Evolutionary conservation across 2,329 filamentous ascomycete species (phyloP), one percentile per base, ranked within the genome.

Genomic region (Calonectria montana): DNA sequence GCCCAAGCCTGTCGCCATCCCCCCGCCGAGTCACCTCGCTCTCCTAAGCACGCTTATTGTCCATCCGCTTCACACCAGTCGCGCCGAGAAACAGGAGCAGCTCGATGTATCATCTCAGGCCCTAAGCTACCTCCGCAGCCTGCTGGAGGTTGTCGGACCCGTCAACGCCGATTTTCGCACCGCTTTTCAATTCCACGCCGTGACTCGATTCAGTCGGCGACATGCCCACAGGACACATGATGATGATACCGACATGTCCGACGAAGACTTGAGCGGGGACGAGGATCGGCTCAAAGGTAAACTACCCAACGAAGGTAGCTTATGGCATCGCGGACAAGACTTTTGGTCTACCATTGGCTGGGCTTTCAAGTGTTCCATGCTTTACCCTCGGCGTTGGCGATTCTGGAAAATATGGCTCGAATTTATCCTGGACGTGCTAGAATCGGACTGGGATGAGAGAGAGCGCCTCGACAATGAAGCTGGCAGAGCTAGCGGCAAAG

Each of bases 271-370:
- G 12, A 84, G 86, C 8, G 82, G 85, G 13, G 88, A 90, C 3
- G 86, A 86, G 0, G 88, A 89, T 55, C 83, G 85, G 12, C 83
- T 95, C 41, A 85, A 87, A 48, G 87, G 90, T 8, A 86, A 88
- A 12, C 86, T 95, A 69, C 92, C 92, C 1, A 89, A 90, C 63
- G 85, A 88, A 16, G 88, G 91, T 50, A 92, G 93, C 35, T 74
- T 98, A 2, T 98, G 94, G 91, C 86, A 85, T 18, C 89, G 90
- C n/a, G 94, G 93, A 1, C 91, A 94, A 72, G 94, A 97, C 80
- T 97, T 98, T 78, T 99, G 97, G 95, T 90, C 92, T 48, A 90
- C 94, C 0, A 89, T 97, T 0, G 97, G 96, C 4, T 98, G 97
- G 97, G 93, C 94, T 0, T 95, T 98, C 82, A 97, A 96, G 80